These are phyloP conservation scores for Rosa persica DNA, from an alignment of 306 rosid species.

Conservation along the genomic window DNA sequence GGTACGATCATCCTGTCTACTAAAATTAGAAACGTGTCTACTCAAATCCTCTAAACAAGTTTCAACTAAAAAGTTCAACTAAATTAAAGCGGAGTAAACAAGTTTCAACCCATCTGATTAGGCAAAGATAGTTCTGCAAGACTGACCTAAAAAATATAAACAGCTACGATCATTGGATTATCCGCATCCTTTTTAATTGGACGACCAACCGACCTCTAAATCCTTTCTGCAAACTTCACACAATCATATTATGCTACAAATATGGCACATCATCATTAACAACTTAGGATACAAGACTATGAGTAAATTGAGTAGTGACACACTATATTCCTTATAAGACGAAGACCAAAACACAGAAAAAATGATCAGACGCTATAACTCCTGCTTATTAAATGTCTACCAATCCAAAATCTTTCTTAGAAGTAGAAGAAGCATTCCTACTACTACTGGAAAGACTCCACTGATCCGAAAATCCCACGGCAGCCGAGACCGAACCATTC, in stretches of 20 bases:
- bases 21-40: too few relatives aligned
- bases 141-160: too few relatives aligned
- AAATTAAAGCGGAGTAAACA: background rate
- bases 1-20: too few relatives aligned
- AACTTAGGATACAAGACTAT: background rate
- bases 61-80: background rate
- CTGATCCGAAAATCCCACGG: constrained; percentile 59
- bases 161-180: background rate
- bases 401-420: constrained; percentile 40
- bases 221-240: background rate
- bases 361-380: background rate
- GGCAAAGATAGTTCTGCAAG: background rate
- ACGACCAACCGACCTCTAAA: too few relatives aligned
- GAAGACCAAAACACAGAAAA: background rate
- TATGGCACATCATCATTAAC: background rate
- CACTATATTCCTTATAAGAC: background rate
- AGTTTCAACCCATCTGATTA: too few relatives aligned
- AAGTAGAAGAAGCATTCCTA: constrained; percentile 60
- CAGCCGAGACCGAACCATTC: constrained; percentile 31
- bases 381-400: constrained; percentile 31
- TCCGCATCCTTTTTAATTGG: too few relatives aligned
- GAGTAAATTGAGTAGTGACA: background rate
- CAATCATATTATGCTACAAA: background rate
- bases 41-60: too few relatives aligned
- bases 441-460: constrained; percentile 67